A percentile compares a stretch with the other conserved stretches of the same genome.
Evolutionary conservation across 371 early-diverging fungal species (phyloP).

Genomic region (Rhizopus sp.): DNA sequence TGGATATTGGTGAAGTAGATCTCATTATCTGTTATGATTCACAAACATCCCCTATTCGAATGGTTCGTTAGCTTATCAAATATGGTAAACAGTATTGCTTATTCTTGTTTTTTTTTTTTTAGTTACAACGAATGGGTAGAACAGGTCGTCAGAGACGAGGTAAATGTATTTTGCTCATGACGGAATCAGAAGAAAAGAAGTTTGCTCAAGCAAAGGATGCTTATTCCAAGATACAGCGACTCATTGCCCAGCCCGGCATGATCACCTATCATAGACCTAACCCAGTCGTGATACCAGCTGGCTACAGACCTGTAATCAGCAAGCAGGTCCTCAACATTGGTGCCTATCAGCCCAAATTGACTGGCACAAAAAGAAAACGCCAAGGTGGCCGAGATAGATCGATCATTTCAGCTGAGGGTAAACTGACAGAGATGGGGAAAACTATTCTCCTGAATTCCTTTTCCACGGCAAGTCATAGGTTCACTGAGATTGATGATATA

Average conservation of each 20-base stretch:
- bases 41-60: conserved; percentile 80
- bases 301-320: conserved; percentile 48
- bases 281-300: conserved; percentile 49
- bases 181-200: conserved; percentile 79
- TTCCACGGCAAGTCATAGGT: background rate
- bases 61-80: conserved; percentile 42
- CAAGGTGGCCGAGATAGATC: background rate
- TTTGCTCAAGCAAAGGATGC: conserved; percentile 61
- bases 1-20: conserved; percentile 97
- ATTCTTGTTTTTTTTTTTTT: background rate
- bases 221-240: conserved; percentile 61
- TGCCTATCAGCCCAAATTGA: conserved; percentile 12
- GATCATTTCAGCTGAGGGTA: conserved; percentile 3
- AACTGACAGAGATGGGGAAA: background rate
- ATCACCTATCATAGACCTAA: conserved; percentile 26
- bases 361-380: conserved; percentile 3
- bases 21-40: conserved; percentile 92
- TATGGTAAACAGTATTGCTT: conserved; percentile 4
- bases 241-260: conserved; percentile 29
- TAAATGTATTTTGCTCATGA: conserved; percentile 75
- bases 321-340: conserved; percentile 32
- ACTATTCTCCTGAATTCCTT: background rate
- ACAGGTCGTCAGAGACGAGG: conserved; percentile 93
- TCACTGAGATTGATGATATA: conserved; percentile 14
- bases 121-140: conserved; percentile 94